phyloP scores from a whole-genome alignment of 257 asterid species.

The Thymus mandschuricus region DNA sequence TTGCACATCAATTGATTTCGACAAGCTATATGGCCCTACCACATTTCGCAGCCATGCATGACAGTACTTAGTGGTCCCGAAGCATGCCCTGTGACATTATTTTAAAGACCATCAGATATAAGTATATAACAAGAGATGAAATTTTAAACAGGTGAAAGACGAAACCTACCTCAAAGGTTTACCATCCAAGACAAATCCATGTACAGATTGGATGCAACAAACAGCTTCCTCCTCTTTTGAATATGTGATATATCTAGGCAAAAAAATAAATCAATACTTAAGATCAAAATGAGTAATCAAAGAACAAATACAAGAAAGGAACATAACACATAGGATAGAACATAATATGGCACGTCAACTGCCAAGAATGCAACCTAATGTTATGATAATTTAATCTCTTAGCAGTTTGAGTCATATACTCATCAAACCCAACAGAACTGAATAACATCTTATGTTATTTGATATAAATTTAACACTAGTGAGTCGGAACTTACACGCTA shows the following conservation, averaged over 20 bases:
- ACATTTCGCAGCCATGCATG: conserved; percentile 90
- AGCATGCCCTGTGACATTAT: conserved; percentile 75
- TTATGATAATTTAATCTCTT: conserved; percentile 6
- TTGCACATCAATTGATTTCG: conserved; percentile 18
- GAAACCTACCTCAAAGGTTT: conserved; percentile 67
- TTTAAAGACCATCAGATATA: conserved; percentile 31
- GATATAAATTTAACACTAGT: conserved; percentile 10
- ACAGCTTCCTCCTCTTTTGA: conserved; percentile 93
- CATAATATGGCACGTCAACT: conserved; percentile 3
- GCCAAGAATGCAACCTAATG: not conserved
- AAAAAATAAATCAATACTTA: conserved; percentile 9
- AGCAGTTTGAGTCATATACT: conserved; percentile 4
- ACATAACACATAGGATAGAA: conserved; percentile 9
- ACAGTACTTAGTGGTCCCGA: conserved; percentile 89
- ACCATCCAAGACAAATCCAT: conserved; percentile 86
- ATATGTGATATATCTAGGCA: conserved; percentile 81
- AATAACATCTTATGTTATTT: not conserved
- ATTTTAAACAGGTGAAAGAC: conserved; percentile 8
- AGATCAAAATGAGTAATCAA: conserved; percentile 3
- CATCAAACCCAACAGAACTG: conserved; percentile 7
- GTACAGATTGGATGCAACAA: conserved; percentile 92
- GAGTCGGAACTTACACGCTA: conserved; percentile 77
- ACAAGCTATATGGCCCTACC: conserved; percentile 49
- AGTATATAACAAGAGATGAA: not conserved
- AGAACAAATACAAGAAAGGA: not conserved